Conservation (phyloP, 1,284 basidiomycete genomes). For the Grifola frondosa region DNA sequence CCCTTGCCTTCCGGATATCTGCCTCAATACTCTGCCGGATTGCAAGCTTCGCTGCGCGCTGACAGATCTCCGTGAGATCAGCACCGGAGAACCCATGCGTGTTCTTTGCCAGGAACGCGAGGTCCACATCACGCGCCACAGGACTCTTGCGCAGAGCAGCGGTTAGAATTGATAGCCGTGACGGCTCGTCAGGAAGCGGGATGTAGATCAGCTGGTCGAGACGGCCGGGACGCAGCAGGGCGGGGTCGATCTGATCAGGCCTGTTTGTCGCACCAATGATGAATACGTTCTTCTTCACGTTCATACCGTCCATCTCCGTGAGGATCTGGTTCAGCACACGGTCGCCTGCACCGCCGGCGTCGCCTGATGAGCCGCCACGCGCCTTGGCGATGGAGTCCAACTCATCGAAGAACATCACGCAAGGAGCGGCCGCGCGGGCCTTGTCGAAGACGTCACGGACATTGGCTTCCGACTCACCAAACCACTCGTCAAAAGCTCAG, state of each 20-base stretch:
- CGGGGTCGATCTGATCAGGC: conserved; percentile 98
- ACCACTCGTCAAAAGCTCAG: conserved; percentile 99
- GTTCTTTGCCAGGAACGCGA: conserved; percentile 86
- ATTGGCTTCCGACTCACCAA: conserved; percentile 99
- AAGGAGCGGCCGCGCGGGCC: conserved; percentile 97
- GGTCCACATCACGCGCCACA: conserved; percentile 82
- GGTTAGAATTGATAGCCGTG: conserved; percentile 88
- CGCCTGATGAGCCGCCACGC: conserved; percentile 81
- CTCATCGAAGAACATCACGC: conserved; percentile 99
- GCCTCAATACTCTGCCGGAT: conserved; percentile 95
- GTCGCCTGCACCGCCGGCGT: conserved; percentile 94
- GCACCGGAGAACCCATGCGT: conserved; percentile 99
- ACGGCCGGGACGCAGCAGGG: conserved; percentile 96
- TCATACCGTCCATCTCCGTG: conserved; percentile 99
- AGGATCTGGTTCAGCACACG: conserved; percentile 97
- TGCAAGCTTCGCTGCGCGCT: conserved; percentile 95
- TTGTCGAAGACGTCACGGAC: conserved; percentile 99
- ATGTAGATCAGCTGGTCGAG: conserved; percentile 96
- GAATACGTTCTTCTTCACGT: conserved; percentile 99
- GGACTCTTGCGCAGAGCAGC: conserved; percentile 95
- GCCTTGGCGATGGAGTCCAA: conserved; percentile 98
- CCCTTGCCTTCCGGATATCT: conserved; percentile 82
- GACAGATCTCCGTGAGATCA: conserved; percentile 98
- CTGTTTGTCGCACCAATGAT: conserved; percentile 99
- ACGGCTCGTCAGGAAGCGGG: conserved; percentile 90